These are phyloP conservation scores for Megacollybia marginata DNA, from an alignment of 768 basidiomycete species.

Conservation along the genomic window DNA sequence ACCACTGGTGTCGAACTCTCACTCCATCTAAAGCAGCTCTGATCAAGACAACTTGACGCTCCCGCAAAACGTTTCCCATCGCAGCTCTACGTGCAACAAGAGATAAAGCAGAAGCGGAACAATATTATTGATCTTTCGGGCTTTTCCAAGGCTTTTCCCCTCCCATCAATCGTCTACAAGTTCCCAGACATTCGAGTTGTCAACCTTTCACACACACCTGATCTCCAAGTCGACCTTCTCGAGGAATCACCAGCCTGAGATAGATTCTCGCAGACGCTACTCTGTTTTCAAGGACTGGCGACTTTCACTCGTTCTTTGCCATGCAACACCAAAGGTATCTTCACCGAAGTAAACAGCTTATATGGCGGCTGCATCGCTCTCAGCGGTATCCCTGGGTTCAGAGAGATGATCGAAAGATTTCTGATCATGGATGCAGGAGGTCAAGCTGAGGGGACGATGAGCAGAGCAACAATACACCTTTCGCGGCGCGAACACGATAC, in stretches of 20 bases:
- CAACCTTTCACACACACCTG: conserved; percentile 19
- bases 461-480: too few relatives aligned
- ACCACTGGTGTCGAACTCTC: conserved; percentile 18
- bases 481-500: too few relatives aligned
- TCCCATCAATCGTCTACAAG: conserved; percentile 12
- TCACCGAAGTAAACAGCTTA: conserved; percentile 2
- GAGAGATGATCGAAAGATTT: too few relatives aligned
- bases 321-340: conserved; percentile 10
- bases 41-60: conserved; percentile 13
- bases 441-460: too few relatives aligned
- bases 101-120: not conserved
- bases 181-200: conserved; percentile 9
- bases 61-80: conserved; percentile 12
- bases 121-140: conserved; percentile 17
- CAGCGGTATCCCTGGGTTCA: conserved; percentile 14
- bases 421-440: too few relatives aligned
- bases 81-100: conserved; percentile 11
- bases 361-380: not conserved
- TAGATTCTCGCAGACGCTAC: conserved; percentile 16
- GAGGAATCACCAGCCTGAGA: conserved; percentile 14
- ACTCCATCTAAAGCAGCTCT: conserved; percentile 14
- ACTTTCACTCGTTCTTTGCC: conserved; percentile 20
- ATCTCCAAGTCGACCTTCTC: conserved; percentile 15
- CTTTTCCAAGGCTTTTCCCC: too few relatives aligned
- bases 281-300: conserved; percentile 20